Conservation (phyloP, 2,329 filamentous ascomycete species). For the Calonectria montana region DNA sequence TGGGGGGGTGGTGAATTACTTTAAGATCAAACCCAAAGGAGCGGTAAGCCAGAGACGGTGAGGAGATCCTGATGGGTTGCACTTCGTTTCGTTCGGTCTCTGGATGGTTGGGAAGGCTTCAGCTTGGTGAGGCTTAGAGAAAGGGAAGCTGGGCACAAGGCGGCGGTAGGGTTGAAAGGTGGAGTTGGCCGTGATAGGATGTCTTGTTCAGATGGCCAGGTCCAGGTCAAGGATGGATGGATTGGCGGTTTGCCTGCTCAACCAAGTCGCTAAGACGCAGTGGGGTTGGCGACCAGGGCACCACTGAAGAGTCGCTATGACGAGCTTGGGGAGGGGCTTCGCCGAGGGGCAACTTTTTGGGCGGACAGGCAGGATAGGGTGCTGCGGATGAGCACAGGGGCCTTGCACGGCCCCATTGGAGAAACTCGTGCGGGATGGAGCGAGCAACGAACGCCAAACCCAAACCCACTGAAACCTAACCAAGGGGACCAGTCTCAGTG, state of each 20-base stretch:
- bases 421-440: conserved; percentile 2
- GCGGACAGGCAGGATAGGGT: not conserved
- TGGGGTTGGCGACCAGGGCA: conserved; percentile 6
- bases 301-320: conserved; percentile 19
- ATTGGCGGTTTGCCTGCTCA: not conserved
- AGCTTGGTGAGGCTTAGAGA: not conserved
- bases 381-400: not conserved
- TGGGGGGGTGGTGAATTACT: conserved; percentile 42
- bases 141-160: not conserved
- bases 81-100: not conserved
- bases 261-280: conserved; percentile 17
- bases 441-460: not conserved
- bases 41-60: conserved; percentile 38
- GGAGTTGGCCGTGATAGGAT: not conserved
- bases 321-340: conserved; percentile 1
- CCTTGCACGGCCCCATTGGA: not conserved
- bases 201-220: not conserved
- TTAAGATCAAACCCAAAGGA: conserved; percentile 31
- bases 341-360: not conserved
- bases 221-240: conserved; percentile 12
- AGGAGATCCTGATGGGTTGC: not conserved
- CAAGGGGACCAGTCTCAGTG: conserved; percentile 1
- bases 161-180: not conserved
- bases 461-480: conserved; percentile 13
- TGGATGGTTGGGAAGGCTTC: not conserved